Conservation (phyloP, 371 early-diverging fungal species). For the Rhizopus sp. region DNA sequence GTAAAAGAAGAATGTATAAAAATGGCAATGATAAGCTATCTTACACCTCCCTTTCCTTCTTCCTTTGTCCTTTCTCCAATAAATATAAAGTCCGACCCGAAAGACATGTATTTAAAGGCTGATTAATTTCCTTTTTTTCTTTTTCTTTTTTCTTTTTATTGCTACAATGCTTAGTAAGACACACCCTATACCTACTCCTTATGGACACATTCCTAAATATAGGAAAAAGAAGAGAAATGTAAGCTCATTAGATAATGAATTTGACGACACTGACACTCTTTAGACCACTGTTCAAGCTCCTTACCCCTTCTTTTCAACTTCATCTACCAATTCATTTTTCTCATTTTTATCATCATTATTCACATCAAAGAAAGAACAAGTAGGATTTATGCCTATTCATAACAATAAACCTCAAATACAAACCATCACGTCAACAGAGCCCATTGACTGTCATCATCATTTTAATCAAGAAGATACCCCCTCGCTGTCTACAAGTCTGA, state of each 20-base stretch:
- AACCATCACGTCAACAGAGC: conserved; percentile 9
- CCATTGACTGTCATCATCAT: conserved; percentile 22
- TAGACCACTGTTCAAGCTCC: conserved; percentile 16
- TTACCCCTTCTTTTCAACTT: conserved; percentile 23
- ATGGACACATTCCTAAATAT: conserved; percentile 33
- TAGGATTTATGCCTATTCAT: conserved; percentile 28
- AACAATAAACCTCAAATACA: conserved; percentile 15
- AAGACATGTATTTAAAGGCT: neutral
- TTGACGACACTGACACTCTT: neutral
- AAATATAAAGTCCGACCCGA: conserved; percentile 1
- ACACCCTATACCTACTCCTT: conserved; percentile 28
- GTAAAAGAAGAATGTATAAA: neutral
- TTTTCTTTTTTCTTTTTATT: neutral
- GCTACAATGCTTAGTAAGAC: conserved; percentile 20
- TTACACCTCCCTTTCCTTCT: neutral
- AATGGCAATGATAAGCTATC: neutral
- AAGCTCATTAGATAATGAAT: conserved; percentile 10
- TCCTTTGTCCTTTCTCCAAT: neutral
- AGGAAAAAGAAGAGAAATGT: conserved; percentile 17
- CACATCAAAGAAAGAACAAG: conserved; percentile 13
- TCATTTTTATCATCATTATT: conserved; percentile 16
- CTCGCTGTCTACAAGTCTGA: neutral
- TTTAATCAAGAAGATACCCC: conserved; percentile 6
- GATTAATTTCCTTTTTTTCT: conserved; percentile 1
- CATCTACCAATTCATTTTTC: conserved; percentile 17